Evolutionary conservation across 1,284 basidiomycete species (phyloP).

Genomic region (Heterobasidion parviporum): DNA sequence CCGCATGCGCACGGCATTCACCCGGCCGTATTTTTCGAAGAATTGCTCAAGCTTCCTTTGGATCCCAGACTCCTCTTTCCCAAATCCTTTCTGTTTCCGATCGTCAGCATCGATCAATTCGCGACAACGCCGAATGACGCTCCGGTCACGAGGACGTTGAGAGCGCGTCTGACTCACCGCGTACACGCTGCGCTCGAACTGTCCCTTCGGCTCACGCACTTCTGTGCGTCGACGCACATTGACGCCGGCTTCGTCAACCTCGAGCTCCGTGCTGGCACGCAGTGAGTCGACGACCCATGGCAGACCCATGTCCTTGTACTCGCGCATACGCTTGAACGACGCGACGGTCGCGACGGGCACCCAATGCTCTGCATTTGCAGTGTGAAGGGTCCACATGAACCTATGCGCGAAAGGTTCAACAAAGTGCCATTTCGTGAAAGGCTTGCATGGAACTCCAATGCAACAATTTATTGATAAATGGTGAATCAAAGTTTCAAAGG

Average conservation of each 20-base stretch:
- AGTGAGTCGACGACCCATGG: constrained; percentile 66
- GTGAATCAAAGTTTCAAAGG: background rate
- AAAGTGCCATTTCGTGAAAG: background rate
- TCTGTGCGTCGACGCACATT: constrained; percentile 72
- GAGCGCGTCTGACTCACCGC: constrained; percentile 49
- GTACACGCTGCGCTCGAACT: constrained; percentile 77
- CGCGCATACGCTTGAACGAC: constrained; percentile 95
- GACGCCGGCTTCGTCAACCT: constrained; percentile 67
- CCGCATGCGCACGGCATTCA: constrained; percentile 85
- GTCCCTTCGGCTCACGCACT: constrained; percentile 64
- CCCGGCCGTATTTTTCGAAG: constrained; percentile 76
- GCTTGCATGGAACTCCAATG: background rate
- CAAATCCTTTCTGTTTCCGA: constrained; percentile 77
- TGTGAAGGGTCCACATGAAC: constrained; percentile 92
- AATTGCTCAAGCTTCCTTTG: constrained; percentile 79
- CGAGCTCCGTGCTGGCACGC: constrained; percentile 57
- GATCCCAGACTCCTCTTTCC: constrained; percentile 60
- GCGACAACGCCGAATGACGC: background rate
- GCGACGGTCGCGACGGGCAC: constrained; percentile 82
- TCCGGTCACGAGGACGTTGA: background rate
- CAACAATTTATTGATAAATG: background rate
- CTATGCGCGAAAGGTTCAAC: constrained; percentile 30
- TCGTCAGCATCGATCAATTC: background rate
- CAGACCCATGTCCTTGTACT: constrained; percentile 51
- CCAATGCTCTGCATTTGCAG: constrained; percentile 80